Evolutionary conservation across 2,329 filamentous ascomycete species (phyloP), one percentile per base, ranked within the genome.

Genomic region (Teratosphaeria gauchensis): DNA sequence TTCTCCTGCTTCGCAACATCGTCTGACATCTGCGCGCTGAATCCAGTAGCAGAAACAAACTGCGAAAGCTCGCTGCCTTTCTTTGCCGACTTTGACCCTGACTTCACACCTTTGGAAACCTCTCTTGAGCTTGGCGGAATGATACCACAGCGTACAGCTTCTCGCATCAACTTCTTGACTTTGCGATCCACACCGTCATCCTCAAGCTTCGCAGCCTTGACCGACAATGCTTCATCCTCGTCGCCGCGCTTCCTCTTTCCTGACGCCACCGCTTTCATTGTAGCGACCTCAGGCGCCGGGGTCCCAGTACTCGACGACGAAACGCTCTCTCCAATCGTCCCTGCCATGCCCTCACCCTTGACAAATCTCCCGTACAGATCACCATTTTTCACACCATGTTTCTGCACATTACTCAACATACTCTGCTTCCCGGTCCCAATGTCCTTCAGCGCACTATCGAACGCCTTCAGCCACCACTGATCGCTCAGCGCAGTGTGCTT

Each of bases 381-480:
- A n/a, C 80, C 78, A 21, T 71, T 70, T 58, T 74, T 73, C 58
- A 68, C 76, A 71, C 65, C 76, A 73, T 79, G 70, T 72, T 81
- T 70, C 63, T 75, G 69, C 57, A 79, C 71, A 58, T 76, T 64
- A 64, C 72, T 70, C 70, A 77, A 68, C 55, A 82, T 80, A 57
- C 83, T 85, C 72, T 60, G 82, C 81, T 78, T 87, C 76, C 65
- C 87, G 3, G 76, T 74, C 0, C 80, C 80, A 56, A 96, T 80
- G 3, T 87, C 88, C 73, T 94, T 88, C 64, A 96, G 77, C 58
- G 92, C 91, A 71, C 91, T 86, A 74, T 97, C 92, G 66, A 96
- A 96, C 11, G 94, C 94, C 59, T 90, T 87, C 74, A 96, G 81
- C 94, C 94, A 99, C 94, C 94, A 99, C 72, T 96, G 91, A 71